Percentiles rank a stretch among this genome's conserved stretches.
These are phyloP conservation scores for Theileria luwenshuni DNA, from an alignment of 169 alveolate genomes.

Conservation along the genomic window DNA sequence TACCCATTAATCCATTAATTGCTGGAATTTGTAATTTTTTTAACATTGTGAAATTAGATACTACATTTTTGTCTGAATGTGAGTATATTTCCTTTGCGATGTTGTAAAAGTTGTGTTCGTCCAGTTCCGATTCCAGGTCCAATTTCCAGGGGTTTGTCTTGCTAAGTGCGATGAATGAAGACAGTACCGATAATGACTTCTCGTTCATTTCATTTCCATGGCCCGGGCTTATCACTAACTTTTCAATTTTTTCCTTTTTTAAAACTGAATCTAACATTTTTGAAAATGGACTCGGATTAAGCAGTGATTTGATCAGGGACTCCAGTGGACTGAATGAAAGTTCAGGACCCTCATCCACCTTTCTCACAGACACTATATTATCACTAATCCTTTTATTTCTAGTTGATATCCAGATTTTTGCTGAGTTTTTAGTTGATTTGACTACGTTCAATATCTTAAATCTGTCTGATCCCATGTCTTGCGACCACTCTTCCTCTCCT, in stretches of 20 bases:
- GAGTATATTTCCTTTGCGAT: constrained; percentile 1
- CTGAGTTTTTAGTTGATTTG: background rate
- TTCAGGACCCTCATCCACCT: constrained; percentile 21
- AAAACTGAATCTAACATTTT: background rate
- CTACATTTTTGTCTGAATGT: background rate
- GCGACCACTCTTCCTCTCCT: background rate
- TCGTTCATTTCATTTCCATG: background rate
- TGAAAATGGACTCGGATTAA: background rate
- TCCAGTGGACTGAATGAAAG: background rate
- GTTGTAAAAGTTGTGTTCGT: background rate
- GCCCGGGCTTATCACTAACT: constrained; percentile 7
- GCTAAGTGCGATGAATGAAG: constrained; percentile 13
- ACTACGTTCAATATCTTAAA: constrained; percentile 33
- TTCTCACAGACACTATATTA: constrained; percentile 19
- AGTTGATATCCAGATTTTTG: constrained; percentile 13
- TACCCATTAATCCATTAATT: constrained; percentile 4
- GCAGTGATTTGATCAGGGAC: background rate
- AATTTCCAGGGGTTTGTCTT: constrained; percentile 1
- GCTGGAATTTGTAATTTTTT: constrained; percentile 14
- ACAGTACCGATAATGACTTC: background rate
- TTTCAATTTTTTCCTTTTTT: background rate
- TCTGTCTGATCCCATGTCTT: background rate
- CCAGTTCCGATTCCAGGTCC: background rate
- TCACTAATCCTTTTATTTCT: constrained; percentile 12
- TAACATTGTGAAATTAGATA: background rate